phyloP scores from a whole-genome alignment of 176 grass and related monocot species.

The Bolboschoenus planiculmis region DNA sequence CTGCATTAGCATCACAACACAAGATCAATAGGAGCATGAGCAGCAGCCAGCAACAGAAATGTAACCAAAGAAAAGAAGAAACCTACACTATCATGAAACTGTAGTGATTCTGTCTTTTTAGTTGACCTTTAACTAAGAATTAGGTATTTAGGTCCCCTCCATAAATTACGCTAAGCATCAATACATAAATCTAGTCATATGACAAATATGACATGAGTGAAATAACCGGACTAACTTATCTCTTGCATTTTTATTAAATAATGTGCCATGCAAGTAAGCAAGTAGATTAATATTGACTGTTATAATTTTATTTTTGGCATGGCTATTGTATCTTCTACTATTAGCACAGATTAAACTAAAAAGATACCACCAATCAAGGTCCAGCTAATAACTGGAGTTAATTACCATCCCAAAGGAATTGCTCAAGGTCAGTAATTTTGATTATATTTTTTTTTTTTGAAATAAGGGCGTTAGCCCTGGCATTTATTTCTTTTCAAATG shows the following conservation, averaged over 20 bases:
- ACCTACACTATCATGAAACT: neutral
- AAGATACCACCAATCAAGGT: neutral
- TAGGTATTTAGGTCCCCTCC: neutral
- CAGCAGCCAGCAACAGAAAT: neutral
- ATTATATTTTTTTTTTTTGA: no score
- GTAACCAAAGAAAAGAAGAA: neutral
- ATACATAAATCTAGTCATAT: neutral
- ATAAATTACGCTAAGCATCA: neutral
- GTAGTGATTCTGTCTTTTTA: neutral
- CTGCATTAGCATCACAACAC: conserved; percentile 1
- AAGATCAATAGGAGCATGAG: neutral
- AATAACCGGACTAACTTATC: neutral
- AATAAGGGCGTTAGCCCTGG: no score
- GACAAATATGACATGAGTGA: neutral
- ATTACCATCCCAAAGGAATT: neutral
- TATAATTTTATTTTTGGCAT: neutral
- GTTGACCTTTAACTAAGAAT: neutral
- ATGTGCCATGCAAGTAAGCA: neutral
- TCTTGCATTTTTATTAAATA: neutral
- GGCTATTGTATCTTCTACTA: neutral
- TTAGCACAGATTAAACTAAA: neutral
- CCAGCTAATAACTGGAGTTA: neutral
- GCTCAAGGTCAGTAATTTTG: neutral
- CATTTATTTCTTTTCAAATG: no score
- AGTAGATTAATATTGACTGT: neutral